Conservation (phyloP, 2,329 filamentous ascomycete genomes). For the Pestalotiopsis sp. region DNA sequence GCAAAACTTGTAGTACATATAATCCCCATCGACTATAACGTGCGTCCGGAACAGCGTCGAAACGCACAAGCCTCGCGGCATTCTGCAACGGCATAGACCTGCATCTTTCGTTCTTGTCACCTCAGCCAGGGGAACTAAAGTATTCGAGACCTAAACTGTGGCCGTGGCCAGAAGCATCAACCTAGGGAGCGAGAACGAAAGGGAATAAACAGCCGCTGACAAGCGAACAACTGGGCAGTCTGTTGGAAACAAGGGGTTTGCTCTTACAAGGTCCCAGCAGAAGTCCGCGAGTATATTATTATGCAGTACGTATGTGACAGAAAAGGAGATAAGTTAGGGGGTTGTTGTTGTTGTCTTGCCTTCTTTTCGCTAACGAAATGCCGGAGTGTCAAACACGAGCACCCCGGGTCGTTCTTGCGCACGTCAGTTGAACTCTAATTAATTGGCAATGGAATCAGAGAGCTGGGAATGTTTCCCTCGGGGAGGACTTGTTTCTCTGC, state of each 20-base stretch:
- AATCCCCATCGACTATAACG: background rate
- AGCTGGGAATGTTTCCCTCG: background rate
- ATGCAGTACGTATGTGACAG: background rate
- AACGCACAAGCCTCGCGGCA: background rate
- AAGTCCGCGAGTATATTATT: background rate
- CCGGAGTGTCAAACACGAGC: constrained; percentile 2
- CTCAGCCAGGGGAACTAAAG: background rate
- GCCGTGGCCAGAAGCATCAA: too few relatives aligned
- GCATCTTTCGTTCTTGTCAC: background rate
- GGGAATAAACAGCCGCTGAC: too few relatives aligned
- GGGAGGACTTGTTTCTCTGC: background rate
- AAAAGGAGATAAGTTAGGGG: background rate
- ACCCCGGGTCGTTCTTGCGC: background rate
- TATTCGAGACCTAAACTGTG: too few relatives aligned
- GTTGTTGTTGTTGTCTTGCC: background rate
- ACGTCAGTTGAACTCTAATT: constrained; percentile 6
- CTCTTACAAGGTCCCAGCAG: background rate
- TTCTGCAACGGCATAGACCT: background rate
- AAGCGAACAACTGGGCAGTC: background rate
- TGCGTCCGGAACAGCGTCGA: background rate
- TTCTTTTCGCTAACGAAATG: background rate
- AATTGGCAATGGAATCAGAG: background rate
- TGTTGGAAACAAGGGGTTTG: background rate
- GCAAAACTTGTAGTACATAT: background rate
- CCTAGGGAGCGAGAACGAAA: too few relatives aligned